Base-by-base conservation (phyloP, 2,329 filamentous ascomycete genomes). In the Phaeosphaeria sp. region DNA sequence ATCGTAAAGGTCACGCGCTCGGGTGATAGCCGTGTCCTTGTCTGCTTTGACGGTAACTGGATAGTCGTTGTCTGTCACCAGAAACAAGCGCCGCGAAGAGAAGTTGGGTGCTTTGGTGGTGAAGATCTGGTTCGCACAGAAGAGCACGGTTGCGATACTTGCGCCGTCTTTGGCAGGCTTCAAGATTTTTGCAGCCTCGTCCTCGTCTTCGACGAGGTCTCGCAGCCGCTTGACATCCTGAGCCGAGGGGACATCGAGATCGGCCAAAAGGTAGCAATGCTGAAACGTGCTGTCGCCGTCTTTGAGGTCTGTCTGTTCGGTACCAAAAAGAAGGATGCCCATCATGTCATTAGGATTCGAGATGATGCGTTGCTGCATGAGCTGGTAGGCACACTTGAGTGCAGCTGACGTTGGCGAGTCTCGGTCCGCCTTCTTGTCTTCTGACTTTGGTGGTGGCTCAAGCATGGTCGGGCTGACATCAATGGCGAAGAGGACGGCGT, bases 361-460 rank as follows among this genome's bases (percentile, higher is more conserved):
- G 68, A 99, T 98, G 77, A 99, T 98, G 68, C 95, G 92, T 80
- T 98, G 94, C 79, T 98, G 92, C 92, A 99, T 97, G 52, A 99
- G 83, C 72, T 92, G 88, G 72, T 96, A 96, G 56, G 94, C 95
- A 69, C 92, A 97, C 83, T 97, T 97, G 49, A 99, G 80, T 3
- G 95, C 93, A 17, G 94, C 93, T 51, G 89, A 84, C 0, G 92
- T 84, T 3, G 94, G 88, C 45, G 91, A 93, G 69, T 94, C 91
- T 56, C 83, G 87, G 63, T 91, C 90, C 44, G 88, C 86, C 75
- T 93, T 94, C 78, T 91, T 96, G 50, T 76, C 68, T 53, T 76
- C 72, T 40, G 88, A 85, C 59, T 83, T 79, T 2, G 87, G 84
- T 21, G 91, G 91, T 43, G 81, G 81, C 65, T 77, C 81, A 61